phyloP scores from a whole-genome alignment of 2,329 filamentous ascomycete genomes.

The Furcasterigmium furcatum region DNA sequence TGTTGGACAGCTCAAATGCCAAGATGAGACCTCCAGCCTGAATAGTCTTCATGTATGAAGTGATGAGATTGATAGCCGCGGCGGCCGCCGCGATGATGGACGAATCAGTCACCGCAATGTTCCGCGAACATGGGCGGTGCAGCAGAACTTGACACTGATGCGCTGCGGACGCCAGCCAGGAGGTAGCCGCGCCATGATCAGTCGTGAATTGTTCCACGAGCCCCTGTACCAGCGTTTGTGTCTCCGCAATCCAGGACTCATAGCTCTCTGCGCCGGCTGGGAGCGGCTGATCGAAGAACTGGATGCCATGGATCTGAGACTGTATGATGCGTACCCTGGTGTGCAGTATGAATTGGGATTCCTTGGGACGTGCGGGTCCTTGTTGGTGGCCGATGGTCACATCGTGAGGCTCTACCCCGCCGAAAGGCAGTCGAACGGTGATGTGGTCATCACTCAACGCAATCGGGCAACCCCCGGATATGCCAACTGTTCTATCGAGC shows the following conservation, averaged over 20 bases:
- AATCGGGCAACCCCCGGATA: slow-evolving; percentile 9
- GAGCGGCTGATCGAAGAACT: slow-evolving; percentile 8
- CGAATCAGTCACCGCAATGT: slow-evolving; percentile 8
- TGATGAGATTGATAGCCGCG: slow-evolving; percentile 1
- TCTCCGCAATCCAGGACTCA: not conserved
- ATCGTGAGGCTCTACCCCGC: not conserved
- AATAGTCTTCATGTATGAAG: not conserved
- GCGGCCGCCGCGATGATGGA: slow-evolving; percentile 5
- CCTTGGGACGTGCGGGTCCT: not conserved
- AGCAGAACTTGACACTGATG: slow-evolving; percentile 6
- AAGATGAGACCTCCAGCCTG: slow-evolving; percentile 1
- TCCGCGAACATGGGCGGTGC: slow-evolving; percentile 10
- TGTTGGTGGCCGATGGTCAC: not conserved
- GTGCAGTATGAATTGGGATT: slow-evolving; percentile 7
- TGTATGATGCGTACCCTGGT: slow-evolving; percentile 3
- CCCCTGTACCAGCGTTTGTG: no score
- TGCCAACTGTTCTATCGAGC: slow-evolving; percentile 9
- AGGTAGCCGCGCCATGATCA: no score
- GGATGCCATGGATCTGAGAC: slow-evolving; percentile 1
- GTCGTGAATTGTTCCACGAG: no score
- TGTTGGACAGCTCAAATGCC: slow-evolving; percentile 4
- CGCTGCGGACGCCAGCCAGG: no score
- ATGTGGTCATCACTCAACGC: slow-evolving; percentile 8
- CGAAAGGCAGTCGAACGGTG: slow-evolving; percentile 5
- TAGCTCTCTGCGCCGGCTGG: not conserved